A percentile compares a stretch with the other conserved stretches of the same genome.
These are phyloP conservation scores for Calamus simplicifolius DNA, from an alignment of 176 grass and related monocot genomes.

Conservation along the genomic window DNA sequence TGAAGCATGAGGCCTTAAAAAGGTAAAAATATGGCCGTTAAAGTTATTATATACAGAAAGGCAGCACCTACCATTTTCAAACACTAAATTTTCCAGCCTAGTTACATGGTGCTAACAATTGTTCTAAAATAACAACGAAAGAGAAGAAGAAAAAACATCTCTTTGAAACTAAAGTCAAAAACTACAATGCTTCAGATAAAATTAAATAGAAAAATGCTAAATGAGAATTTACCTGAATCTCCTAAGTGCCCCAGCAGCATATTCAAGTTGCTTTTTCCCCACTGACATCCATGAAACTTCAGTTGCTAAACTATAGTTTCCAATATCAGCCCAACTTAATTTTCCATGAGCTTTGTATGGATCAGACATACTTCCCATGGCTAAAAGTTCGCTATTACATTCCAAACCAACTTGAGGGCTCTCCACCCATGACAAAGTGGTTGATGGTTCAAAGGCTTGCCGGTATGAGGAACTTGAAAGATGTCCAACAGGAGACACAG, in stretches of 20 bases:
- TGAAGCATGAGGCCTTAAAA: too few relatives aligned
- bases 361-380: conserved; percentile 68
- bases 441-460: conserved; percentile 44
- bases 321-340: conserved; percentile 88
- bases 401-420: conserved; percentile 73
- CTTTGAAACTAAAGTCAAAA: background rate
- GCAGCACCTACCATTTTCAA: too few relatives aligned
- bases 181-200: background rate
- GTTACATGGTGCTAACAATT: background rate
- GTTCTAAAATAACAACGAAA: too few relatives aligned
- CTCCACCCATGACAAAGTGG: conserved; percentile 60
- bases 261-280: conserved; percentile 85
- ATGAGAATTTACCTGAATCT: conserved; percentile 69
- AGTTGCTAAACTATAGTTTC: conserved; percentile 49
- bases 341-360: conserved; percentile 67
- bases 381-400: conserved; percentile 48
- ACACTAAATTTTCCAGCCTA: too few relatives aligned
- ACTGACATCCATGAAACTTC: conserved; percentile 97
- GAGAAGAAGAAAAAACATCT: too few relatives aligned
- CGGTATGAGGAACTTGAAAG: conserved; percentile 71
- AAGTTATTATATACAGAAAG: too few relatives aligned
- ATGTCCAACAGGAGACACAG: conserved; percentile 42
- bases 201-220: background rate
- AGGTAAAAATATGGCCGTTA: too few relatives aligned
- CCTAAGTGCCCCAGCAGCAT: conserved; percentile 64